These are phyloP conservation scores for Agastache rugosa DNA, from an alignment of 257 asterid genomes.

Conservation along the genomic window DNA sequence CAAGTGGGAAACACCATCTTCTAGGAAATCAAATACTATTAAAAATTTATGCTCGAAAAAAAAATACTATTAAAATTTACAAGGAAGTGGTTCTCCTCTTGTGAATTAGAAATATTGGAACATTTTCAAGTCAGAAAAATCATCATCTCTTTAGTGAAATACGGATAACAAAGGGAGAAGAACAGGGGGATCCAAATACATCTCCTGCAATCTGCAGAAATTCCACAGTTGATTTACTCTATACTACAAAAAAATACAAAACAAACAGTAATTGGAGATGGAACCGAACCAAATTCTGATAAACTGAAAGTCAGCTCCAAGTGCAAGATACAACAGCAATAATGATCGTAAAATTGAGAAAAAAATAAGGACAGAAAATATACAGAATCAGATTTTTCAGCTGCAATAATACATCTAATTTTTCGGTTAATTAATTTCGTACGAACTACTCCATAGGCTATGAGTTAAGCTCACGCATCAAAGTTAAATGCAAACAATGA, in stretches of 20 bases:
- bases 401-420: background rate
- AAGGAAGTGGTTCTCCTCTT: background rate
- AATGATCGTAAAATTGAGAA: background rate
- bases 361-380: background rate
- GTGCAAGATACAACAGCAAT: background rate
- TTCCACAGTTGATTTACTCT: background rate
- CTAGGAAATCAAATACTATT: background rate
- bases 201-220: background rate
- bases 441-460: constrained; percentile 4
- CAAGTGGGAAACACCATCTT: background rate
- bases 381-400: background rate
- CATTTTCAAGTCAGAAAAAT: background rate
- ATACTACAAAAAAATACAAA: background rate
- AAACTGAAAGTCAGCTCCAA: background rate
- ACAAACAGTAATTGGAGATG: background rate
- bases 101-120: background rate
- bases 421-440: background rate
- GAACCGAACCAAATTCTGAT: constrained; percentile 8
- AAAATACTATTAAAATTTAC: background rate
- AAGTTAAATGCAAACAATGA: background rate
- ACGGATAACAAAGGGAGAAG: background rate
- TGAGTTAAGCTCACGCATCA: constrained; percentile 1
- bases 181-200: background rate
- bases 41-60: too few relatives aligned
- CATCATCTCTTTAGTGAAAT: background rate